These are phyloP conservation scores for Cyclotella baltica DNA, from an alignment of 108 stramenopile genomes.

Conservation along the genomic window DNA sequence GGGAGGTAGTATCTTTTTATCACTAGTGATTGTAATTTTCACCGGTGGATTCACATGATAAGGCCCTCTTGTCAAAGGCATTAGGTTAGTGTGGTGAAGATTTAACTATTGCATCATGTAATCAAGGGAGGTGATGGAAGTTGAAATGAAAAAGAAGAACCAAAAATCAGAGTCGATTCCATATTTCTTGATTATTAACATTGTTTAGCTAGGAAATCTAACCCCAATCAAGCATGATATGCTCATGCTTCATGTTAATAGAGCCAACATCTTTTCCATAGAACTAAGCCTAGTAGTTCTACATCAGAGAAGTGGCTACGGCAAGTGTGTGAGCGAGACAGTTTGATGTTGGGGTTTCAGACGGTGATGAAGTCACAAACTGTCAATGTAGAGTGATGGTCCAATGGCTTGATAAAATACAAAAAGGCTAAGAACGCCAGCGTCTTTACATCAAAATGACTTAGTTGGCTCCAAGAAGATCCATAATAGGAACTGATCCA, in stretches of 20 bases:
- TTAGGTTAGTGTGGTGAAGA: no score
- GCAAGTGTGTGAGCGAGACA: background rate
- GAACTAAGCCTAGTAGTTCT: background rate
- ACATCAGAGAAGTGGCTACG: background rate
- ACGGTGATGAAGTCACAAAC: background rate
- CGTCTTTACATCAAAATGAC: background rate
- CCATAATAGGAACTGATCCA: constrained; percentile 92
- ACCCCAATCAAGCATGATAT: constrained; percentile 12
- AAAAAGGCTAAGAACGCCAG: background rate
- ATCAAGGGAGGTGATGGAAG: no score
- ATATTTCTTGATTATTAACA: background rate
- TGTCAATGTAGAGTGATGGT: background rate
- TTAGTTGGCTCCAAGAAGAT: constrained; percentile 81
- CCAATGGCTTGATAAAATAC: background rate
- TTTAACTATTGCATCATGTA: no score
- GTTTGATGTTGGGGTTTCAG: background rate
- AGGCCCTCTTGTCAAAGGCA: no score
- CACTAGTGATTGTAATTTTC: no score
- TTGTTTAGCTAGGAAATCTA: background rate
- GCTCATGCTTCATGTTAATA: background rate
- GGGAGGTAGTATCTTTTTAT: no score
- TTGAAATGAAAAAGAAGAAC: no score
- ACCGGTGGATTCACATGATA: no score
- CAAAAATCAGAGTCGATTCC: constrained; percentile 5
- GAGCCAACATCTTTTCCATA: background rate